Percentiles rank a stretch among this genome's conserved stretches.
phyloP scores from a whole-genome alignment of 176 grass and related monocot species.

The Oryza meyeriana region DNA sequence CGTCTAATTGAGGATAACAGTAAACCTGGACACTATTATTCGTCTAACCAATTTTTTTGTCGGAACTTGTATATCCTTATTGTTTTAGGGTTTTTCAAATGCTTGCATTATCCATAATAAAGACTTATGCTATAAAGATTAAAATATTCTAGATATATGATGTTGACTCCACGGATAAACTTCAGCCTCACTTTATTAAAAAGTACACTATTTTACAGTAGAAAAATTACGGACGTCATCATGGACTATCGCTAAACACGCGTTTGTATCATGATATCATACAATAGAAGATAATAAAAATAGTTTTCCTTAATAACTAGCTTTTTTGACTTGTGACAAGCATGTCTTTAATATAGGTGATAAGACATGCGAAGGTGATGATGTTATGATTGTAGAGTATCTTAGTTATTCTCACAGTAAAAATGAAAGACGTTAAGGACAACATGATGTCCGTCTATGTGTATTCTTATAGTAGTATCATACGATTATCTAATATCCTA shows the following conservation, averaged over 20 bases:
- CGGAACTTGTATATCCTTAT: too few relatives aligned
- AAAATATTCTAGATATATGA: not conserved
- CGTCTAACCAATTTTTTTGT: not conserved
- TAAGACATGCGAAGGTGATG: too few relatives aligned
- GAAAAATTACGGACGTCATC: not conserved
- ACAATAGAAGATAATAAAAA: not conserved
- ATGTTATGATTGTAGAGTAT: too few relatives aligned
- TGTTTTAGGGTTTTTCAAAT: not conserved
- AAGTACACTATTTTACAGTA: not conserved
- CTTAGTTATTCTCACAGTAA: too few relatives aligned
- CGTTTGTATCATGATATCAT: not conserved
- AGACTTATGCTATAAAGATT: not conserved
- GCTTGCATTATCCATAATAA: not conserved
- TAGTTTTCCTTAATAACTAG: not conserved
- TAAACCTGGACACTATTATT: not conserved
- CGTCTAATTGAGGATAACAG: not conserved
- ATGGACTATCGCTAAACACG: not conserved
- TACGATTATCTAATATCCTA: too few relatives aligned
- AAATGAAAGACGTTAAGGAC: too few relatives aligned
- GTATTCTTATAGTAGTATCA: too few relatives aligned
- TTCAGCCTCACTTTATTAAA: not conserved
- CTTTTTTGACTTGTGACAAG: not conserved
- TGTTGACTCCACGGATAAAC: not conserved
- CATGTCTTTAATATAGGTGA: not conserved
- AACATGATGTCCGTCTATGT: too few relatives aligned